A percentile compares a stretch with the other conserved stretches of the same genome.
Evolutionary conservation across 257 asterid species (phyloP).

Genomic region (Ligustrum vulgare): DNA sequence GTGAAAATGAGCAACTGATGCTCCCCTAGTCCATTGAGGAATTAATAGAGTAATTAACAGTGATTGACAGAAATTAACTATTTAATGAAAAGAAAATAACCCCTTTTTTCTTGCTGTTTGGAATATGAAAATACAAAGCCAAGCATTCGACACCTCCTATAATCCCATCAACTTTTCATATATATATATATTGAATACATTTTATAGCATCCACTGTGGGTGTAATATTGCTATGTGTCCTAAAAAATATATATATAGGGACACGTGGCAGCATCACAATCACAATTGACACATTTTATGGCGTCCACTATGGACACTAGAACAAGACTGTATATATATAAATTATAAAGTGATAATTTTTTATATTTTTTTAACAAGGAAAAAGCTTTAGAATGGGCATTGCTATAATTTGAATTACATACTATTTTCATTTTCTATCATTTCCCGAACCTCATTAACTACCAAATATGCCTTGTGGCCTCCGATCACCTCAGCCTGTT

Average conservation of each 20-base stretch:
- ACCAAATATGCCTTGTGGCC: slow-evolving; percentile 82
- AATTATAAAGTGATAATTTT: background rate
- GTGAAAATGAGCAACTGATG: background rate
- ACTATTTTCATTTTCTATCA: slow-evolving; percentile 64
- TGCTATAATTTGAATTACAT: slow-evolving; percentile 23
- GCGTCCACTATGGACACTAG: no score
- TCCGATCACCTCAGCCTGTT: slow-evolving; percentile 83
- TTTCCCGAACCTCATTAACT: slow-evolving; percentile 71
- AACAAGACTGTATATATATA: no score
- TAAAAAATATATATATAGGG: no score
- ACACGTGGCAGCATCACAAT: no score
- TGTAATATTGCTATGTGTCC: no score
- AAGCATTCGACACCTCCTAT: background rate
- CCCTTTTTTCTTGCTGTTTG: background rate
- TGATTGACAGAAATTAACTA: no score
- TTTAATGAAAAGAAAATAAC: background rate
- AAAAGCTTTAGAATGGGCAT: background rate
- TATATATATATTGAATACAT: no score
- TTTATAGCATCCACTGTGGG: no score
- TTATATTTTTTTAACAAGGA: background rate
- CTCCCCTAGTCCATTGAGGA: no score
- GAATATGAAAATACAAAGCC: background rate
- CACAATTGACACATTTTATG: no score
- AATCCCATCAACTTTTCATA: background rate
- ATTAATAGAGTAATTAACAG: no score